Evolutionary conservation across 768 basidiomycete genomes (phyloP), one percentile per base, ranked within the genome.

Genomic region (Rhodotorula kratochvilovae): DNA sequence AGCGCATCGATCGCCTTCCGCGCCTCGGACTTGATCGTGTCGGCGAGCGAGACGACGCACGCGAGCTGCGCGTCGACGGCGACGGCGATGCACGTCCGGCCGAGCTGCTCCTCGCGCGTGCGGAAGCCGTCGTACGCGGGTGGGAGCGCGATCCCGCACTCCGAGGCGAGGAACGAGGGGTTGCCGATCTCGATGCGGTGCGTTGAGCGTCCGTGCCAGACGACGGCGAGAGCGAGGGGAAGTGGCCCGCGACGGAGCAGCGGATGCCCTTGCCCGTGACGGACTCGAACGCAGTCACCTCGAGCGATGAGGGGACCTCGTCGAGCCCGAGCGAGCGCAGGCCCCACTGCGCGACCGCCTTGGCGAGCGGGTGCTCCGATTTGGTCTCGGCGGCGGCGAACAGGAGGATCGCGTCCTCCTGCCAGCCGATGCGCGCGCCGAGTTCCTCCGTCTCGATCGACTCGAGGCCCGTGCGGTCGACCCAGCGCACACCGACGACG

Each of bases 351-450:
- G 94, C 91, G 59, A 97, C 88, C 23, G 96, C 94, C 78, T 91
- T 90, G 17, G 95, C 96, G 31, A 99, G 86, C 4, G 96, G 96
- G 78, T 99, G 96, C 79, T 98, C 96, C 1, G 94, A 97, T 70
- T 87, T 87, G 17, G 90, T 88, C 80, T 99, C 95, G 0, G 92
- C 88, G 2, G 89, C 88, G 36, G 89, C 86, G 48, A 98, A 84
- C 85, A 96, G 88, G 4, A 91, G 86, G 23, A 98, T 81, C 35
- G 93, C 83, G 27, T 81, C 75, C 16, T 57, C 64, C 45, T 76
- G 75, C 67, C 68, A 66, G 8, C 66, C 62, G 12, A 54, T 57
- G 17, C 51, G 54, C 7, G 66, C 33, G 27, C 61, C 63, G 25
- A 66, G 50, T 27, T 33, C 48, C 10, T 59, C 42, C 27, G 67